Evolutionary conservation across 2,329 filamentous ascomycete genomes (phyloP).

Genomic region (Pseudocercospora fuligena): DNA sequence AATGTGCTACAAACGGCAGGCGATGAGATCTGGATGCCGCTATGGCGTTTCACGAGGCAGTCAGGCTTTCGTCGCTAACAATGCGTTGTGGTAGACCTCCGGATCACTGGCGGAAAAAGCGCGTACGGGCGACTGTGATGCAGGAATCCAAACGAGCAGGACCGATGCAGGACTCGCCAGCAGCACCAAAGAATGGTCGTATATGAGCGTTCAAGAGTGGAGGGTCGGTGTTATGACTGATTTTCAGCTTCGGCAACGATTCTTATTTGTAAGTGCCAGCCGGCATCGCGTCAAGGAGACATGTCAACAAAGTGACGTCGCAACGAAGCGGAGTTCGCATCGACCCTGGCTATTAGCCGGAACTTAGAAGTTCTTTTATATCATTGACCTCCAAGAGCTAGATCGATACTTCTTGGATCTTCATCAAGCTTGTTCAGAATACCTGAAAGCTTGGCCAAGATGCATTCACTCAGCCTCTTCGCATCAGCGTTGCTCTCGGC

Average conservation of each 20-base stretch:
- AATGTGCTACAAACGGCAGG: neutral
- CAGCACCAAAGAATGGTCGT: neutral
- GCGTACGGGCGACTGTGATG: neutral
- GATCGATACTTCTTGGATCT: neutral
- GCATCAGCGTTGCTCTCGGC: constrained; percentile 23
- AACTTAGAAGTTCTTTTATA: constrained; percentile 3
- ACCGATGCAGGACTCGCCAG: neutral
- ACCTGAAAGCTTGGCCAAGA: constrained; percentile 4
- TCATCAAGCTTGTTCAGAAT: neutral
- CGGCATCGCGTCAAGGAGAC: neutral
- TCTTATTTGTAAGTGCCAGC: neutral
- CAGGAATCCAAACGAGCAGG: neutral
- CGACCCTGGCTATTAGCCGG: neutral
- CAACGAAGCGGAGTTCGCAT: neutral
- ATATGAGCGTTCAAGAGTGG: neutral
- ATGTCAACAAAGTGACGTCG: constrained; percentile 4
- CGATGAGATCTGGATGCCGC: neutral
- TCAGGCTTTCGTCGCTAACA: neutral
- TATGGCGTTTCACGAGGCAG: neutral
- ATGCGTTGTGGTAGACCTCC: neutral
- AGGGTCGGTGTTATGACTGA: neutral
- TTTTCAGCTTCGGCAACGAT: neutral
- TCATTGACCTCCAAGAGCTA: neutral
- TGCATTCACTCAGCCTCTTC: constrained; percentile 10
- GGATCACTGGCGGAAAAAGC: neutral